phyloP scores from a whole-genome alignment of 306 rosid species.

The Medicago lupulina region DNA sequence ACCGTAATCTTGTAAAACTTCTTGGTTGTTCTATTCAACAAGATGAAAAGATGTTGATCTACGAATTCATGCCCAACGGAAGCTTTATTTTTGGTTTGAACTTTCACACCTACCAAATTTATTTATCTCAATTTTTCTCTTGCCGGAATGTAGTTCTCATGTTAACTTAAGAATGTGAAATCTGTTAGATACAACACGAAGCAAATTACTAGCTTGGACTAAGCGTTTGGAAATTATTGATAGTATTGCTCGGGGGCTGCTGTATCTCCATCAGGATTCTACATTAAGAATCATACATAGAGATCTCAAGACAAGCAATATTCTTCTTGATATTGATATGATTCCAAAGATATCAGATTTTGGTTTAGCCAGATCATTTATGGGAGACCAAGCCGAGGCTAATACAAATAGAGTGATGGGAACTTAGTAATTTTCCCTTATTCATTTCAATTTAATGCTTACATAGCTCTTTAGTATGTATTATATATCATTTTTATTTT shows the following conservation, averaged over 20 bases:
- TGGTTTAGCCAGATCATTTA: too few relatives aligned
- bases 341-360: too few relatives aligned
- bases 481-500: too few relatives aligned
- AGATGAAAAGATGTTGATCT: conserved; percentile 28
- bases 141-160: not conserved
- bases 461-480: not conserved
- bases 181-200: not conserved
- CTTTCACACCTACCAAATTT: not conserved
- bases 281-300: conserved; percentile 30
- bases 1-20: conserved; percentile 41
- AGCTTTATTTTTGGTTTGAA: conserved; percentile 38
- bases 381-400: too few relatives aligned
- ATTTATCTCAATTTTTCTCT: not conserved
- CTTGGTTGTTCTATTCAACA: conserved; percentile 26
- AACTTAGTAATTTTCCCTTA: conserved; percentile 13
- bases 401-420: conserved; percentile 12
- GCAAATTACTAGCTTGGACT: conserved; percentile 6
- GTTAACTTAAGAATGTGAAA: not conserved
- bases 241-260: conserved; percentile 14
- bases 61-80: conserved; percentile 35
- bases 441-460: not conserved
- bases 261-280: conserved; percentile 38
- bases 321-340: too few relatives aligned
- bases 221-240: conserved; percentile 29
- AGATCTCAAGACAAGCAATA: conserved; percentile 35